Conservation (phyloP, 2,329 filamentous ascomycete species). For the Cytospora paraplurivora region DNA sequence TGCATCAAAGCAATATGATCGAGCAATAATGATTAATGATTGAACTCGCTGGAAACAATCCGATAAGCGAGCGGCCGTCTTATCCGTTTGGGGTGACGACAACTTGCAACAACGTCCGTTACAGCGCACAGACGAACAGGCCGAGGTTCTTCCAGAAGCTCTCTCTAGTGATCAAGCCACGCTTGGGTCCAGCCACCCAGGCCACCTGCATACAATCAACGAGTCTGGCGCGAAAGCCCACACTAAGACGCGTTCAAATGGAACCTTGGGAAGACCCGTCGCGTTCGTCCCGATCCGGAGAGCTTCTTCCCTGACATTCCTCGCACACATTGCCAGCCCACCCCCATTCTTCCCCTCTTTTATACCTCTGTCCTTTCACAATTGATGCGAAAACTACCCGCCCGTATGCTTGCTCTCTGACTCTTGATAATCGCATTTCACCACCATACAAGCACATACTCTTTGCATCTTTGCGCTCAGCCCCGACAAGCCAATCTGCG, state of each 20-base stretch:
- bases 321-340: constrained; percentile 9
- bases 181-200: not conserved
- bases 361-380: not conserved
- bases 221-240: constrained; percentile 22
- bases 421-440: not conserved
- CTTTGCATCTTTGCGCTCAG: constrained; percentile 27
- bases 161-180: not conserved
- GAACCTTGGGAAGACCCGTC: constrained; percentile 2
- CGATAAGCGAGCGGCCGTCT: not conserved
- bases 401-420: not conserved
- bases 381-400: not conserved
- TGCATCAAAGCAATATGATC: constrained; percentile 3
- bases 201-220: constrained; percentile 11
- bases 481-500: constrained; percentile 19
- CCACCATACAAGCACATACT: not conserved
- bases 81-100: constrained; percentile 7
- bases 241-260: constrained; percentile 15
- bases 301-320: constrained; percentile 19
- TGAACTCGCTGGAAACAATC: not conserved
- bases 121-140: not conserved
- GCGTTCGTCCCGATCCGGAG: constrained; percentile 7
- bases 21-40: not conserved
- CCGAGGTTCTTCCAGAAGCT: constrained; percentile 5
- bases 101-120: not conserved
- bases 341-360: not conserved